Evolutionary conservation across 1,284 basidiomycete genomes (phyloP).

Genomic region (Veloboletus limbatus): DNA sequence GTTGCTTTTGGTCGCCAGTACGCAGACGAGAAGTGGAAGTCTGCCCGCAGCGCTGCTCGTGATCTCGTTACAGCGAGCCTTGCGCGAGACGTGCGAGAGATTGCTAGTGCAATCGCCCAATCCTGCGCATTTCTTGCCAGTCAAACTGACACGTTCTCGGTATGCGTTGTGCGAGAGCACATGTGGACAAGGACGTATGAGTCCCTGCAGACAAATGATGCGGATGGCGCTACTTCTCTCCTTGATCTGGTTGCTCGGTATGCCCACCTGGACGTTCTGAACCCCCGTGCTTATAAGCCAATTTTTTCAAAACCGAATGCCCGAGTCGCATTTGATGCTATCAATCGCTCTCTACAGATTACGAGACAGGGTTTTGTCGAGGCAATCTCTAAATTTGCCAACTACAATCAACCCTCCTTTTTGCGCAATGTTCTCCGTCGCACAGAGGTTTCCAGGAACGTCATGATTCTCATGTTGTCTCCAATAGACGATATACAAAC

Average conservation of each 20-base stretch:
- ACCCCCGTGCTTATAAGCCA: slow-evolving; percentile 46
- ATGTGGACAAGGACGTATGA: slow-evolving; percentile 72
- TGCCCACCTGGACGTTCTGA: slow-evolving; percentile 66
- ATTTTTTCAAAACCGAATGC: slow-evolving; percentile 36
- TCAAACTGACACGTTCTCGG: slow-evolving; percentile 22
- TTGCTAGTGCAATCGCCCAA: slow-evolving; percentile 38
- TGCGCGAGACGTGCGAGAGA: slow-evolving; percentile 42
- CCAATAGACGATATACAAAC: slow-evolving; percentile 73
- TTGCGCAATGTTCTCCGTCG: slow-evolving; percentile 52
- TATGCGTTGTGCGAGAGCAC: slow-evolving; percentile 47
- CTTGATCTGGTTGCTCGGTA: slow-evolving; percentile 55
- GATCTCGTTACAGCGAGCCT: slow-evolving; percentile 46
- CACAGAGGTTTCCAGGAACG: slow-evolving; percentile 51
- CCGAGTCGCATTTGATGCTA: slow-evolving; percentile 40
- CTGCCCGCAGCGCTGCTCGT: slow-evolving; percentile 45
- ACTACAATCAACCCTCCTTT: slow-evolving; percentile 50
- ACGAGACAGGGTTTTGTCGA: slow-evolving; percentile 64
- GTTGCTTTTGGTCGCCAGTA: slow-evolving; percentile 57
- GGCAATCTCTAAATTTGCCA: slow-evolving; percentile 59
- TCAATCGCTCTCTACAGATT: slow-evolving; percentile 57
- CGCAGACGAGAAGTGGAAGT: slow-evolving; percentile 48
- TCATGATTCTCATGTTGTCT: slow-evolving; percentile 74
- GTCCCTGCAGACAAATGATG: slow-evolving; percentile 55
- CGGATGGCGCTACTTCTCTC: slow-evolving; percentile 54
- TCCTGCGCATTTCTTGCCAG: slow-evolving; percentile 41